Conservation (phyloP, 2,329 filamentous ascomycete genomes). For the Calonectria multiphialidica region DNA sequence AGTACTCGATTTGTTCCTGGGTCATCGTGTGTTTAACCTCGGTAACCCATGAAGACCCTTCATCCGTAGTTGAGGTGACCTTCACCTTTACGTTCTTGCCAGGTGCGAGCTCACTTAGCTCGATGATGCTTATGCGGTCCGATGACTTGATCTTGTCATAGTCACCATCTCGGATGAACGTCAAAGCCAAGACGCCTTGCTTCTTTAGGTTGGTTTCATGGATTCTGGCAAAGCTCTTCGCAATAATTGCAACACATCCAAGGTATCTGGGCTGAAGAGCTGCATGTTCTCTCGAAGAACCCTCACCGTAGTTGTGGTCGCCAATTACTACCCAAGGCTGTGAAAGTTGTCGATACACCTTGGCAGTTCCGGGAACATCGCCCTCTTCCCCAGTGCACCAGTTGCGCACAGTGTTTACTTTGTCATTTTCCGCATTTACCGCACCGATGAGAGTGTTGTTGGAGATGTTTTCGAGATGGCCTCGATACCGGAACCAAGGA, state of each 20-base stretch:
- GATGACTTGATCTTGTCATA: conserved; percentile 16
- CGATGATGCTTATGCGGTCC: conserved; percentile 26
- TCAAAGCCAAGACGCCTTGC: conserved; percentile 67
- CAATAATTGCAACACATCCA: conserved; percentile 84
- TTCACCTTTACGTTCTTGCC: conserved; percentile 1
- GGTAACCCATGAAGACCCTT: conserved; percentile 11
- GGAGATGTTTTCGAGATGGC: conserved; percentile 14
- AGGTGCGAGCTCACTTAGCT: conserved; percentile 14
- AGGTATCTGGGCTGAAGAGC: conserved; percentile 88
- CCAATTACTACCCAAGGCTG: conserved; percentile 15
- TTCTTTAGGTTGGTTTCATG: conserved; percentile 96
- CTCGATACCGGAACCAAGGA: conserved; percentile 6
- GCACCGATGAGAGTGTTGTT: conserved; percentile 19
- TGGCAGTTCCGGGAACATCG: conserved; percentile 9
- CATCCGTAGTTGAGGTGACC: conserved; percentile 2
- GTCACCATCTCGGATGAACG: conserved; percentile 59
- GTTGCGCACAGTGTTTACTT: neutral
- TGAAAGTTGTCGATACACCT: neutral
- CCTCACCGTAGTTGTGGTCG: conserved; percentile 76
- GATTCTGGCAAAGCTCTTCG: conserved; percentile 86
- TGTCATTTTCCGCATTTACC: conserved; percentile 19
- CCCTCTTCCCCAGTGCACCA: neutral
- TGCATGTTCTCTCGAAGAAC: conserved; percentile 86
- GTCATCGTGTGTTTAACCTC: conserved; percentile 27
- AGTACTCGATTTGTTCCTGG: conserved; percentile 28